These are phyloP conservation scores for Aspergillus fumigatiaffinis DNA, from an alignment of 2,329 filamentous ascomycete genomes.

Conservation along the genomic window DNA sequence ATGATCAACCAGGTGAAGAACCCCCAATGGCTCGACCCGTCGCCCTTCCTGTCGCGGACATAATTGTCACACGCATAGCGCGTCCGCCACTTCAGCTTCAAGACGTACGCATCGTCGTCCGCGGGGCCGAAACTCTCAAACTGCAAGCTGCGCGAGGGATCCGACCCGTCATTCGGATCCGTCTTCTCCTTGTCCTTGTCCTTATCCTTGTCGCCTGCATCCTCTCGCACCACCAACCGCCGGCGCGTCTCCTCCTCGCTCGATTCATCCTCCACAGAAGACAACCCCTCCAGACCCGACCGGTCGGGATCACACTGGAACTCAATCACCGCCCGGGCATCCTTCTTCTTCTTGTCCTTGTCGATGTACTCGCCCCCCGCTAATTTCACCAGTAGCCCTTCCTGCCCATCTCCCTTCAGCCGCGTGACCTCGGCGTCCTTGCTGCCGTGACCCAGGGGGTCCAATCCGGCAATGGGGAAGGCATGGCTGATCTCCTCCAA, in stretches of 20 bases:
- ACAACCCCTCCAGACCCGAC: constrained; percentile 63
- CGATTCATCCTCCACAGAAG: constrained; percentile 19
- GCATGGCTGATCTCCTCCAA: constrained; percentile 52
- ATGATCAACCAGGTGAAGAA: constrained; percentile 98
- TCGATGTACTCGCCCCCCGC: constrained; percentile 55
- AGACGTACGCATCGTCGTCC: constrained; percentile 56
- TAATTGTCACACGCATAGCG: constrained; percentile 75
- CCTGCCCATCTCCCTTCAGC: constrained; percentile 61
- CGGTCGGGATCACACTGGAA: constrained; percentile 74
- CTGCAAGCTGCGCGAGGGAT: constrained; percentile 58
- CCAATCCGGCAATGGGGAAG: constrained; percentile 71
- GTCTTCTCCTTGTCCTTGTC: constrained; percentile 13
- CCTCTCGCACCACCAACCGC: constrained; percentile 17
- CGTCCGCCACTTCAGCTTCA: constrained; percentile 80
- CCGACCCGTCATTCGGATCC: constrained; percentile 16
- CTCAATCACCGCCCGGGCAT: constrained; percentile 64
- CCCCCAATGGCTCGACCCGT: constrained; percentile 66
- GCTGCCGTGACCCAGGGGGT: constrained; percentile 48
- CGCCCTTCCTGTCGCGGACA: constrained; percentile 42
- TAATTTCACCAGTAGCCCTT: constrained; percentile 69
- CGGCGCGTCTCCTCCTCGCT: constrained; percentile 20
- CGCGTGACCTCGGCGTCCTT: constrained; percentile 61
- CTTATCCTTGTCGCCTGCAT: constrained; percentile 14
- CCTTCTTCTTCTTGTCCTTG: constrained; percentile 55
- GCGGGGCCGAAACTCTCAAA: constrained; percentile 69